phyloP scores from a whole-genome alignment of 306 rosid genomes.

The Vigna hirtella region DNA sequence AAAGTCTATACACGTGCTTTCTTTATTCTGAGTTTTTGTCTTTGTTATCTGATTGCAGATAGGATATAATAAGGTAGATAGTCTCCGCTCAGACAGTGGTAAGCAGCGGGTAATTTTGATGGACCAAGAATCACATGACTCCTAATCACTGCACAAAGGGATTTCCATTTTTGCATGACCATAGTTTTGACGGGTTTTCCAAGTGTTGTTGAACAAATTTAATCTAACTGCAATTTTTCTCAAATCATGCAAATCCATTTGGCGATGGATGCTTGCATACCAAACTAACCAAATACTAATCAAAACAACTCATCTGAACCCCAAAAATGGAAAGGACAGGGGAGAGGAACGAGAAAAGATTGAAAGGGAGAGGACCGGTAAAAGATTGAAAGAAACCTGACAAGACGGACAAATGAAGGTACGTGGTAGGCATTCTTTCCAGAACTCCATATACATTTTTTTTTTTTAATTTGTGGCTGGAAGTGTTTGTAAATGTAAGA shows the following conservation, averaged over 20 bases:
- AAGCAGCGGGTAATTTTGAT: slow-evolving; percentile 89
- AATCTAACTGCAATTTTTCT: slow-evolving; percentile 47
- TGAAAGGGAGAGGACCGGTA: slow-evolving; percentile 50
- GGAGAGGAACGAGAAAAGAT: slow-evolving; percentile 48
- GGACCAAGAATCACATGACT: slow-evolving; percentile 71
- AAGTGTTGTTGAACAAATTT: slow-evolving; percentile 40
- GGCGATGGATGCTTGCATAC: slow-evolving; percentile 49
- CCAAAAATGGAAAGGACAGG: slow-evolving; percentile 53
- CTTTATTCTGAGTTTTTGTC: slow-evolving; percentile 34
- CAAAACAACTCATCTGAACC: slow-evolving; percentile 49
- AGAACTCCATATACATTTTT: slow-evolving; percentile 35
- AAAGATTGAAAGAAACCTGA: slow-evolving; percentile 43
- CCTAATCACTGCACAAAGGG: slow-evolving; percentile 38
- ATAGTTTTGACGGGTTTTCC: slow-evolving; percentile 41
- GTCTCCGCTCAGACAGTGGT: slow-evolving; percentile 82
- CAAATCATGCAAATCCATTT: slow-evolving; percentile 46
- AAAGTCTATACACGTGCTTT: not conserved
- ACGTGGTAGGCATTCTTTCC: slow-evolving; percentile 45
- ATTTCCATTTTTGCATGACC: slow-evolving; percentile 41
- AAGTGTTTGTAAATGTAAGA: slow-evolving; percentile 51
- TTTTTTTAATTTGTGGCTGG: slow-evolving; percentile 3
- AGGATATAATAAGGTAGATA: slow-evolving; percentile 75
- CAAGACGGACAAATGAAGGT: slow-evolving; percentile 47
- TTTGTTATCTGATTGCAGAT: slow-evolving; percentile 56
- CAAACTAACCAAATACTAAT: slow-evolving; percentile 56